Evolutionary conservation across 2,329 filamentous ascomycete genomes (phyloP), one percentile per base, ranked within the genome.

Genomic region (Elsinoe fawcettii): DNA sequence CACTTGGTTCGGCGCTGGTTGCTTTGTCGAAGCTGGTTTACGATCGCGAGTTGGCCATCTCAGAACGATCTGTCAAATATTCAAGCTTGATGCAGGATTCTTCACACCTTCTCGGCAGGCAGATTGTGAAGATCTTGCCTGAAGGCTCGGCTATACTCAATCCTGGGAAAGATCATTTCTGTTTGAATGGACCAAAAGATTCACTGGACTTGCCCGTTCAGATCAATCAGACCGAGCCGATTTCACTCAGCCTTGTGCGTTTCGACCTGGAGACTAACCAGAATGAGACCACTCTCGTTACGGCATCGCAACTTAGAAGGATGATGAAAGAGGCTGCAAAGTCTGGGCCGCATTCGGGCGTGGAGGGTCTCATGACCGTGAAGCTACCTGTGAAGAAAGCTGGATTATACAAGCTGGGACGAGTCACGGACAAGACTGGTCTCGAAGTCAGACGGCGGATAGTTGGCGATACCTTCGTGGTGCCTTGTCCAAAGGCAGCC

Each of bases 51-150:
- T 75, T 96, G 60, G 90, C 92, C 54, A 87, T 99, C 63, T 93
- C 89, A n/a, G 95, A 96, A 70, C 85, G 87, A 63, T 89, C 85
- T 67, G 92, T 99, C 69, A 95, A 95, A 68, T 84, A 91, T 14
- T 87, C 86, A 25, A 85, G 82, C 61, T 91, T 99, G 62, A 77
- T 96, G 60, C 89, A 96, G 69, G 96, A 97, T 69, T 82, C 89
- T 30, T 96, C 91, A 20, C 80, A 97, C 66, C 97, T 99, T 62
- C 81, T 96, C 74, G 93, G 93, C 67, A 93, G 90, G 70, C 91
- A 97, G 74, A 95, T 96, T 65, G 92, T 99, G 72, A 93, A 99
- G 69, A 96, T 99, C 67, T 77, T 99, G 57, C 93, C 93, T 1
- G 93, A 99, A 77, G 95, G 95, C 76, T 66, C 91, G 51, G 93